Evolutionary conservation across 306 rosid genomes (phyloP), one percentile per base, ranked within the genome.

Genomic region (Myrica gale): DNA sequence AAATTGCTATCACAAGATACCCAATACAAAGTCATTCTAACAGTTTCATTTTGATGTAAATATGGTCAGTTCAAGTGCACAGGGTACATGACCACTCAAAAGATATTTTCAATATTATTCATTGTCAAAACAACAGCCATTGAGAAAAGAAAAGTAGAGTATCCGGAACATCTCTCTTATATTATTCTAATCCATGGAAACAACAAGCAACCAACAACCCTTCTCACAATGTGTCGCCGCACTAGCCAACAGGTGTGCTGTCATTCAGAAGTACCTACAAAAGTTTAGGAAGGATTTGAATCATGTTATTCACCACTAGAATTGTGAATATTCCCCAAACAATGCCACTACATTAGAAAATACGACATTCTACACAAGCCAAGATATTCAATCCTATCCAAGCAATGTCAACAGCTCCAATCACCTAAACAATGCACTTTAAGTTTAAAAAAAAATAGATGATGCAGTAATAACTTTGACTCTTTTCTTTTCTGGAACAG

Each of bases 221-320:
- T 11, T 5, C 57, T 62, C 76, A 44, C 73, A 41, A 23, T 53
- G 68, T 37, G 61, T 32, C 37, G 44, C n/a, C 37, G 81, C 82
- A 71, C 78, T 52, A 44, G 75, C 70, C 23, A 76, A 45, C 56
- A 50, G 78, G 55, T 61, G 52, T n/a, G 67, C 72, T 55, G 43
- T 78, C 83, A 60, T 83, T 76, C 79, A 61, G 17, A 79, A 78
- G 15, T 90, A 87, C 91, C 96, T 90, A 66, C 60, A 81, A 81
- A 78, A 72, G 37, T 44, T 56, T 50, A 71, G 2, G 55, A 77
- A 52, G 11, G 9, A 69, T 7, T 12, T 9, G 43, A 11, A 26
- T 51, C 63, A 32, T 60, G 74, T 60, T 51, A 48, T 12, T n/a
- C 56, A 45, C n/a, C 73, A 62, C 51, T 23, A 44, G 78, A 32